A percentile compares a stretch with the other conserved stretches of the same genome.
Evolutionary conservation across 768 basidiomycete genomes (phyloP).

Genomic region (Pulveroboletus sp.): DNA sequence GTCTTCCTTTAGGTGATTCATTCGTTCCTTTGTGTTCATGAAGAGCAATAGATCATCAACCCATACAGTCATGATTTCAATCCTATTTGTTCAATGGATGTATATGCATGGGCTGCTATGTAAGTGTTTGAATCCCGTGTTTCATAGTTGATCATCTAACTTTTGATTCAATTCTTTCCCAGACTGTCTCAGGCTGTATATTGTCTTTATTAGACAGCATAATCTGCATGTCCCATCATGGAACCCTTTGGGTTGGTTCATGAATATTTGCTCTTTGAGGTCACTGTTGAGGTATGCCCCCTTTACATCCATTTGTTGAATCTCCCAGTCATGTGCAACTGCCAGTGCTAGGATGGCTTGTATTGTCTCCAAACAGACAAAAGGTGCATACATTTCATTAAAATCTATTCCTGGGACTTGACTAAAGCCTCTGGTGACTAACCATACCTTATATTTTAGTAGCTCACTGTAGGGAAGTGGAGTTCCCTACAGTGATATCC

Average conservation of each 20-base stretch:
- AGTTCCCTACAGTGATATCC: too few relatives aligned
- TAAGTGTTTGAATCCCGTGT: neutral
- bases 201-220: neutral
- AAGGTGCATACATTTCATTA: neutral
- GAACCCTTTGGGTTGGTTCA: neutral
- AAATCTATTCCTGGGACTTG: constrained; percentile 36
- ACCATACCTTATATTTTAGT: constrained; percentile 28
- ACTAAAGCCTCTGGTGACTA: constrained; percentile 38
- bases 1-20: neutral
- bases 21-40: neutral
- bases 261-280: neutral
- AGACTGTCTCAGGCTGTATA: neutral
- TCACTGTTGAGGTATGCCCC: neutral
- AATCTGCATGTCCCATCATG: neutral
- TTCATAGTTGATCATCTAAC: neutral
- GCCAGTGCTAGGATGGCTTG: neutral
- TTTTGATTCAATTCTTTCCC: neutral
- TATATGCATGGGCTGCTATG: neutral
- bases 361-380: neutral
- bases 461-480: too few relatives aligned
- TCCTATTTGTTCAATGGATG: neutral
- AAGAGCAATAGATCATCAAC: neutral
- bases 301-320: constrained; percentile 4
- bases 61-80: neutral
- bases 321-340: neutral